Evolutionary conservation across 2,329 filamentous ascomycete genomes (phyloP).

Genomic region (Cylindrodendrum hubeiense): DNA sequence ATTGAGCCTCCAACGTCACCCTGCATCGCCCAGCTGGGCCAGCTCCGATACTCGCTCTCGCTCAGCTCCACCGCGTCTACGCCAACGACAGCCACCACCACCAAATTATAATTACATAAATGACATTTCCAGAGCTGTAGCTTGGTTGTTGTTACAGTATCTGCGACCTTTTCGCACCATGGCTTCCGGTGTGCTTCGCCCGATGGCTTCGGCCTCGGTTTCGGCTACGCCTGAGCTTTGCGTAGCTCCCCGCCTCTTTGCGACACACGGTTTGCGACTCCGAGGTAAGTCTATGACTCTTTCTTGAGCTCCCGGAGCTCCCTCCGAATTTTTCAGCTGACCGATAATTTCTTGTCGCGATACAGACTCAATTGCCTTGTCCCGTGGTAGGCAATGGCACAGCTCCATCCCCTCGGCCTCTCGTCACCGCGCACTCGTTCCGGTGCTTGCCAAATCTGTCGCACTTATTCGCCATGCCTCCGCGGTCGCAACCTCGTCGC

Average conservation of each 20-base stretch:
- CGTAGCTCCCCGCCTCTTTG: conserved; percentile 42
- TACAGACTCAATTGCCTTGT: conserved; percentile 38
- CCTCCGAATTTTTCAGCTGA: conserved; percentile 20
- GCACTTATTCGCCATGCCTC: conserved; percentile 57
- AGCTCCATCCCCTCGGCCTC: conserved; percentile 46
- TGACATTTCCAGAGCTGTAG: conserved; percentile 15
- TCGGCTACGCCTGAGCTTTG: conserved; percentile 47
- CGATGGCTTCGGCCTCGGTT: conserved; percentile 43
- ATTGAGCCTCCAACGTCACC: conserved; percentile 26
- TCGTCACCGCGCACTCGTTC: conserved; percentile 45
- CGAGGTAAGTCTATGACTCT: conserved; percentile 31
- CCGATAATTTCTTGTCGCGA: conserved; percentile 4
- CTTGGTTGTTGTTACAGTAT: not conserved
- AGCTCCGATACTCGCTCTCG: conserved; percentile 26
- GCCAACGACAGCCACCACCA: conserved; percentile 9
- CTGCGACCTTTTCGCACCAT: conserved; percentile 40
- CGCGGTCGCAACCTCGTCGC: conserved; percentile 35
- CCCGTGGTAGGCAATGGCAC: conserved; percentile 54
- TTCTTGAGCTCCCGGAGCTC: not conserved
- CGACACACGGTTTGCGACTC: conserved; percentile 38
- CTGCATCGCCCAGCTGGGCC: conserved; percentile 13
- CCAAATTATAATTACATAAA: conserved; percentile 11
- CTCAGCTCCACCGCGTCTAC: conserved; percentile 1
- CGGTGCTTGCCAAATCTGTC: conserved; percentile 47
- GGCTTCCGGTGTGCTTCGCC: conserved; percentile 51